Evolutionary conservation across 495 filamentous ascomycete species (phyloP), one percentile per base, ranked within the genome.

Genomic region (Penicillium silybi): DNA sequence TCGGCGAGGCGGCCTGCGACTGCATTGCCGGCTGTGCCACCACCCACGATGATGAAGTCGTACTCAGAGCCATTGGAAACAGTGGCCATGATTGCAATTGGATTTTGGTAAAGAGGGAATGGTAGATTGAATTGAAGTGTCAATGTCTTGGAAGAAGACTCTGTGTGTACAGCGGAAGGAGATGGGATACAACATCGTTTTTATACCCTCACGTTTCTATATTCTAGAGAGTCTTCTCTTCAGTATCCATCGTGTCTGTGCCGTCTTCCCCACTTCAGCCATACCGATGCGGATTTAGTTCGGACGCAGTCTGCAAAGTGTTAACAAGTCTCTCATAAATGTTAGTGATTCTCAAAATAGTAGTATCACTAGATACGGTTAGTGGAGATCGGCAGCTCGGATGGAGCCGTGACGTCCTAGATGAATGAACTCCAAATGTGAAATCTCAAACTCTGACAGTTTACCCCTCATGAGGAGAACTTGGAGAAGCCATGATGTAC

Each of bases 1-100:
- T 77, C 73, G 8, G 81, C 81, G 15, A 86, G 73, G 26, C 83
- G 76, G 16, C 76, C 75, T 7, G 83, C 83, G n/a, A 85, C 66
- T 3, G 73, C 71, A 48, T 71, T 73, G 22, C 84, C 82, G 4
- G 80, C 80, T 0, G 81, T 85, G 8, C 83, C 84, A 42, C 81
- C 84, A 2, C 78, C 78, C 22, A 73, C 64, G 39, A 74, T 44
- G 46, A 74, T 62, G 53, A 70, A 74, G 56, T 71, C 68, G 54
- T 58, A 71, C 41, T 67, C 50, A 16, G 62, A 59, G 26, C 58
- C 62, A 57, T 63, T 66, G 25, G 56, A 58, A 20, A 59, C 43
- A 4, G 50, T 46, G 11, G 55, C 56, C 66, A 69, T 68, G 44
- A 29, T 57, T 20, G 41, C n/a, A n/a, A n/a, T n/a, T n/a, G n/a